Evolutionary conservation across 306 rosid species (phyloP).

Genomic region (Prunus salicina): DNA sequence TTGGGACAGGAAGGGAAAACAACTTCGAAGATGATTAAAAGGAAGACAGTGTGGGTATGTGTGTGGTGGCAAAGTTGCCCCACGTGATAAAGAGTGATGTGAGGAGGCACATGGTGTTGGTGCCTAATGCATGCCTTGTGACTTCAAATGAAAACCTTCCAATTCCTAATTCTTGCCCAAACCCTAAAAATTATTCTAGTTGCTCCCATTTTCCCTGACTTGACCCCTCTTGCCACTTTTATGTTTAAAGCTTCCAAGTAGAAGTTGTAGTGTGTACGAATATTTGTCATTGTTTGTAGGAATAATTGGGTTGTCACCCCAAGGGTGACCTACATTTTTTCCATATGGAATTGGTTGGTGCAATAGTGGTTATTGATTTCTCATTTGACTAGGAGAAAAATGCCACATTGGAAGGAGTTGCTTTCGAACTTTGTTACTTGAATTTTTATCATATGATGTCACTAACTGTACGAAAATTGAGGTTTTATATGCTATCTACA

Average conservation of each 20-base stretch:
- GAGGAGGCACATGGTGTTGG: conserved; percentile 51
- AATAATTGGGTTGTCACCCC: conserved; percentile 3
- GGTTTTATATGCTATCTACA: too few species aligned
- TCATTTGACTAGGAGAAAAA: neutral
- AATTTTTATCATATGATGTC: neutral
- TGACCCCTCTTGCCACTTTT: neutral
- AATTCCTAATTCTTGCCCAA: conserved; percentile 4
- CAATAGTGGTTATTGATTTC: neutral
- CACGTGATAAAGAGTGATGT: conserved; percentile 59
- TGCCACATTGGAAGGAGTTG: neutral
- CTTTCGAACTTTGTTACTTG: neutral
- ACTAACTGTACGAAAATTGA: neutral
- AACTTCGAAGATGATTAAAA: conserved; percentile 30
- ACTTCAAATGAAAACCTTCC: conserved; percentile 7
- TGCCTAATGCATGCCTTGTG: conserved; percentile 5
- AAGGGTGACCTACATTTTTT: neutral
- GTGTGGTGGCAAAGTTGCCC: conserved; percentile 57
- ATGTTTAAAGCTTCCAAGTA: neutral
- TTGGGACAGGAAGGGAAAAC: conserved; percentile 9
- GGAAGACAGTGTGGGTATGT: conserved; percentile 41
- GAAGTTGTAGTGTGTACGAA: neutral
- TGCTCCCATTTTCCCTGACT: neutral
- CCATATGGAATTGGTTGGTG: neutral
- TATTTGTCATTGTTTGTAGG: neutral
- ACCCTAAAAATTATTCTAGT: neutral